Evolutionary conservation across 140 eudicot species (phyloP).

Genomic region (Ambrosia hybrid): DNA sequence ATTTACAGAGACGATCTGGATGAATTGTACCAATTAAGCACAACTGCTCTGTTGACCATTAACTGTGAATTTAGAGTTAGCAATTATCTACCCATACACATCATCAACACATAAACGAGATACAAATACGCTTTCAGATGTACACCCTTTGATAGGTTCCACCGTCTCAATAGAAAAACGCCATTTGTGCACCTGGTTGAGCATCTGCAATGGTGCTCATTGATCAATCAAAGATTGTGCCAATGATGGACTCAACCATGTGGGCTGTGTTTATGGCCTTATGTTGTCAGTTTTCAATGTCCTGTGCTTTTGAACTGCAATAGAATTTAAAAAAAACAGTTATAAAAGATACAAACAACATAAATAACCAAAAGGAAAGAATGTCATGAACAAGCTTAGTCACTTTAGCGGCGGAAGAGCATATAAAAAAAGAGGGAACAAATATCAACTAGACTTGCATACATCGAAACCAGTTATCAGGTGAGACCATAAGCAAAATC

Average conservation of each 20-base stretch:
- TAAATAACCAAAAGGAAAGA: neutral
- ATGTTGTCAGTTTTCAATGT: neutral
- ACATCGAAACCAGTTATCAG: neutral
- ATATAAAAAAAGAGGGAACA: no score
- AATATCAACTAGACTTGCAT: neutral
- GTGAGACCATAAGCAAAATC: neutral
- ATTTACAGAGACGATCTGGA: no score
- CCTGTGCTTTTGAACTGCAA: no score
- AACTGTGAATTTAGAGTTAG: no score
- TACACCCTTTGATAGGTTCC: neutral
- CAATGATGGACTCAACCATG: slow-evolving; percentile 1
- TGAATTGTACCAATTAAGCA: no score
- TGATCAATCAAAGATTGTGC: neutral
- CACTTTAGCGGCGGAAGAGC: neutral
- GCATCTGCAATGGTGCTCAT: neutral
- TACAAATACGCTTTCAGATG: neutral
- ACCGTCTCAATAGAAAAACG: neutral
- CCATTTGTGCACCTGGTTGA: neutral
- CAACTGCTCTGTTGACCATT: no score
- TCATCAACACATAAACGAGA: neutral
- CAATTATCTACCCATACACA: no score
- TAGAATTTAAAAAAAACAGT: no score
- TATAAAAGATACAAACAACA: no score
- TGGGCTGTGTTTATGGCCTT: neutral
- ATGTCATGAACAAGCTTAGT: neutral